Base-by-base conservation (phyloP, 352 stramenopile species). In the Peronospora tabacina region DNA sequence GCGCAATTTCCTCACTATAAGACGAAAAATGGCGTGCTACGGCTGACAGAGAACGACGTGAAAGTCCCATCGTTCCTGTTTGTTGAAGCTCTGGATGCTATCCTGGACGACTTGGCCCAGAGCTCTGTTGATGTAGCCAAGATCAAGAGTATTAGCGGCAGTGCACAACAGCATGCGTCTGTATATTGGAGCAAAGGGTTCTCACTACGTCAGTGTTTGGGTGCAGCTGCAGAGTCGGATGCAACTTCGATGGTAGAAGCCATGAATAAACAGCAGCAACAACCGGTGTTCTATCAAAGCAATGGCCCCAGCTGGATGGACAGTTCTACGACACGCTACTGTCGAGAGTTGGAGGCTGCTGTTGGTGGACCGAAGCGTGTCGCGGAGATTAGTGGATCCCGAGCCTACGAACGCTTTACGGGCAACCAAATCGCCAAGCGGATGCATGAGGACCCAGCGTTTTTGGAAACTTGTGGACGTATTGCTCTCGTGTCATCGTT, bases 241-340 rank as follows among this genome's bases (percentile, higher is more conserved):
- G 30, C 43, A 11, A 13, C 26, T 12, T 57, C 57, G 7, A 52
- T 71, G 2, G 35, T 61, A 17, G 59, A 70, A 1, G 47, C 56
- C 7, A 63, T 63, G 45, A 47, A n/a, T n/a, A n/a, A 55, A 7
- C 50, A 61, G 28, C 48, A 54, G 3, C 48, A 60, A 15, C 43
- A 76, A 3, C 42, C 52, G 10, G 63, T 59, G 7, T 92, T 94
- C 48, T 70, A 61, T 9, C 52, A 71, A 12, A 58, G 70, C 16
- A 74, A 88, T 42, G 79, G 82, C 4, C 80, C 82, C 2, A 91
- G 81, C 34, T 95, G 84, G 84, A 90, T 90, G 66, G 82, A 95
- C 55, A 87, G 70, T 59, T 87, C 68, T 20, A 92, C 82, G n/a
- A 68, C 57, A 0, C 38, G 33, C 33, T 80, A 76, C 53, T 92